These are phyloP conservation scores for Sedum album DNA, from an alignment of 164 flowering plant genomes.

Conservation along the genomic window DNA sequence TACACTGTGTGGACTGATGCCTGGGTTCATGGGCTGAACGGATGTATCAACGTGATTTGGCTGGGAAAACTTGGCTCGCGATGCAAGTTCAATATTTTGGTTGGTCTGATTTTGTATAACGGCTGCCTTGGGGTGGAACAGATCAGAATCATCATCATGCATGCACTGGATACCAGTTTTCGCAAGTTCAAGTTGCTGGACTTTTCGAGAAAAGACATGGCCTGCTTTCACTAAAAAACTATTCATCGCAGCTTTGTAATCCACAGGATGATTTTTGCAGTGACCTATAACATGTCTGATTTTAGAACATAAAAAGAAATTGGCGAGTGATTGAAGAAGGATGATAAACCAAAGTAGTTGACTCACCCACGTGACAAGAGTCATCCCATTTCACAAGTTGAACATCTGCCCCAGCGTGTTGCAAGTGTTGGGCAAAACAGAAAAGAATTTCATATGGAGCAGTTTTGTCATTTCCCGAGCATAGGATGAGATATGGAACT, in stretches of 20 bases:
- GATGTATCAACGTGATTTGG: constrained; percentile 22
- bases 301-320: background rate
- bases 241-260: constrained; percentile 36
- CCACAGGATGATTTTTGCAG: constrained; percentile 28
- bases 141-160: constrained; percentile 43
- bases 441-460: constrained; percentile 33
- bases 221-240: constrained; percentile 37
- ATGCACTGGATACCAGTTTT: constrained; percentile 19
- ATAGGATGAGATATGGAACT: constrained; percentile 51
- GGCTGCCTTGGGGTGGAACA: constrained; percentile 53
- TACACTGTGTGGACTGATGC: constrained; percentile 42
- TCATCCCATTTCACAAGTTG: constrained; percentile 35
- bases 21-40: constrained; percentile 16
- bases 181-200: constrained; percentile 24
- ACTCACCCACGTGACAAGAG: constrained; percentile 53
- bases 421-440: constrained; percentile 35
- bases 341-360: background rate
- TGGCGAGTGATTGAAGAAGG: background rate
- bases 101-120: constrained; percentile 43
- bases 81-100: constrained; percentile 38
- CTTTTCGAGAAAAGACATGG: constrained; percentile 23
- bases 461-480: constrained; percentile 47
- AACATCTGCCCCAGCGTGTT: constrained; percentile 40
- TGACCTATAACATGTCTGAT: constrained; percentile 26
- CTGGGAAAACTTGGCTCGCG: constrained; percentile 38